These are phyloP conservation scores for Populus hybrid DNA, from an alignment of 441 rosid genomes.

Conservation along the genomic window DNA sequence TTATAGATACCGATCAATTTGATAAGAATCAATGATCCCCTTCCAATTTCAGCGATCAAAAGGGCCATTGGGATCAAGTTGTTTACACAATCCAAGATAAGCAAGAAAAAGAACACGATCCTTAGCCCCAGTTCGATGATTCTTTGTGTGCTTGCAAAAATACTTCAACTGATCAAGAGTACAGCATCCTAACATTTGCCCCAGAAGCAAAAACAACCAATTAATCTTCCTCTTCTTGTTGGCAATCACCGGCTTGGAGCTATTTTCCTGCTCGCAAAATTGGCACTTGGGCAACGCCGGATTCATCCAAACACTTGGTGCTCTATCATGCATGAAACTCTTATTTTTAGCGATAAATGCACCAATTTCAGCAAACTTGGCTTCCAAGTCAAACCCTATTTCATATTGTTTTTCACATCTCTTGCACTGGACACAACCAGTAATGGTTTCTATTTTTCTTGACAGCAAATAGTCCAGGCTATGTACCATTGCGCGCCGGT, in stretches of 20 bases:
- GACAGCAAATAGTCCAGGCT: conserved; percentile 25
- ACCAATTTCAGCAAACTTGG: conserved; percentile 45
- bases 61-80: conserved; percentile 50
- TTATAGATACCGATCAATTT: not conserved
- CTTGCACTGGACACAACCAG: conserved; percentile 55
- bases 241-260: conserved; percentile 48
- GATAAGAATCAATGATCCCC: not conserved
- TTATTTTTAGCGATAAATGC: conserved; percentile 33
- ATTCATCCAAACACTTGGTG: conserved; percentile 49
- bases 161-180: conserved; percentile 67
- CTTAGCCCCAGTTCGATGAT: conserved; percentile 75
- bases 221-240: conserved; percentile 54
- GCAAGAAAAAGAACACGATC: conserved; percentile 64
- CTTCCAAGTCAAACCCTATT: conserved; percentile 37
- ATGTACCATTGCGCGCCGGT: conserved; percentile 40
- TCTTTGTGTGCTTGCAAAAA: conserved; percentile 58
- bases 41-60: conserved; percentile 19
- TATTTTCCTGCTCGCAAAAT: conserved; percentile 40
- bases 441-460: conserved; percentile 26
- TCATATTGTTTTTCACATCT: conserved; percentile 42
- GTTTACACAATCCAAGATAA: conserved; percentile 56
- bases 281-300: conserved; percentile 46
- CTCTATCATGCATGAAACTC: conserved; percentile 49
- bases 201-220: conserved; percentile 79
- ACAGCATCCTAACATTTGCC: conserved; percentile 71